These are phyloP conservation scores for Sarocladiaceae sp. DNA, from an alignment of 2,329 filamentous ascomycete species.

Conservation along the genomic window DNA sequence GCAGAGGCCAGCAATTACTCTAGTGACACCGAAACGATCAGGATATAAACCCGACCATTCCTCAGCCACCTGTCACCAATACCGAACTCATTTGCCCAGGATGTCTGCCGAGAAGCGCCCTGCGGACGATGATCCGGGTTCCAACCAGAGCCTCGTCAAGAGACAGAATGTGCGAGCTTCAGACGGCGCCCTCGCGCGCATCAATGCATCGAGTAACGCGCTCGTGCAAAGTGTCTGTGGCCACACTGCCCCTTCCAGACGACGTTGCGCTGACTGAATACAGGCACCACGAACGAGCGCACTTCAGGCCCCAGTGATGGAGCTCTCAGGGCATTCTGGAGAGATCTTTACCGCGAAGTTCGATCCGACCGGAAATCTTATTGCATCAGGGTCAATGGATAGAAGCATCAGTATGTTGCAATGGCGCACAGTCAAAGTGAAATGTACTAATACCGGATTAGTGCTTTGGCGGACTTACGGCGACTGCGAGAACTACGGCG, in stretches of 20 bases:
- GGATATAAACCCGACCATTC: too few relatives aligned
- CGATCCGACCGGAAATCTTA: conserved; percentile 79
- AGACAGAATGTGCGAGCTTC: conserved; percentile 66
- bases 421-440: not conserved
- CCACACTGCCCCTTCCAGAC: too few relatives aligned
- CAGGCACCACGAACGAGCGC: conserved; percentile 77
- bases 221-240: conserved; percentile 47
- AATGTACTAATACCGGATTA: conserved; percentile 29
- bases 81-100: not conserved
- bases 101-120: conserved; percentile 94
- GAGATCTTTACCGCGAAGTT: conserved; percentile 92
- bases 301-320: conserved; percentile 89
- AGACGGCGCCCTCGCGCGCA: conserved; percentile 43
- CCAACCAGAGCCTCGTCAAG: conserved; percentile 81
- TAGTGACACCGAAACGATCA: too few relatives aligned
- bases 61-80: too few relatives aligned
- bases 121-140: conserved; percentile 77
- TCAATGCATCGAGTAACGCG: conserved; percentile 45
- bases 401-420: conserved; percentile 69
- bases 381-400: conserved; percentile 95
- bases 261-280: conserved; percentile 14
- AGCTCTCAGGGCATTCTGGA: conserved; percentile 75
- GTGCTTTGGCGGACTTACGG: conserved; percentile 94
- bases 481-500: conserved; percentile 90
- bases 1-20: too few relatives aligned